phyloP scores from a whole-genome alignment of 2,329 filamentous ascomycete species.

The Stemphylium beticola region DNA sequence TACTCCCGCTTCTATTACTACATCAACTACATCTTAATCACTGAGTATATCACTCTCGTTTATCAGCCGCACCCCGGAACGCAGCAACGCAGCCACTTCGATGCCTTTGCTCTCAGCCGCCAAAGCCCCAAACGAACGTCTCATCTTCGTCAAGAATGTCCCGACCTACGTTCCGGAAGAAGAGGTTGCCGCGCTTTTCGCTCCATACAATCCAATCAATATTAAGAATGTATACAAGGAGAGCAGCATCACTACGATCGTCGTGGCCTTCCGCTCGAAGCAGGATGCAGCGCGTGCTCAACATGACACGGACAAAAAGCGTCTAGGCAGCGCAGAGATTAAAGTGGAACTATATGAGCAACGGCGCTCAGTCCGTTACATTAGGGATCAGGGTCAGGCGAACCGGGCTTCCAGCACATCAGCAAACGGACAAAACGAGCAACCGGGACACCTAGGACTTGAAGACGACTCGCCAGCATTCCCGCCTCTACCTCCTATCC shows the following conservation, averaged over 20 bases:
- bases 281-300: conserved; percentile 16
- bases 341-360: conserved; percentile 24
- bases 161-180: conserved; percentile 11
- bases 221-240: conserved; percentile 26
- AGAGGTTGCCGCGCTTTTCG: conserved; percentile 9
- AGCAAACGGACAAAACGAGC: conserved; percentile 3
- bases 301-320: conserved; percentile 12
- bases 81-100: neutral
- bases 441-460: neutral
- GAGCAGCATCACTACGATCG: conserved; percentile 21
- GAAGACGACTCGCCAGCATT: neutral
- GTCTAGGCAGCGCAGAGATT: conserved; percentile 18
- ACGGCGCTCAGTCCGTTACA: conserved; percentile 15
- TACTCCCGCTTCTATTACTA: neutral
- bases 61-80: neutral
- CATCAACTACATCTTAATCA: neutral
- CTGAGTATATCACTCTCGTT: neutral
- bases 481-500: neutral
- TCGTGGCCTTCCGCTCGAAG: conserved; percentile 18
- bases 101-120: conserved; percentile 1
- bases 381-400: conserved; percentile 5
- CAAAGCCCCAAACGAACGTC: conserved; percentile 13
- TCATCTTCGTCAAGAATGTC: conserved; percentile 31
- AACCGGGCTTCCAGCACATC: neutral
- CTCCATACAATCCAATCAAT: conserved; percentile 15